Base-by-base conservation (phyloP, 106 monocot species). In the Phalaenopsis aphrodite region DNA sequence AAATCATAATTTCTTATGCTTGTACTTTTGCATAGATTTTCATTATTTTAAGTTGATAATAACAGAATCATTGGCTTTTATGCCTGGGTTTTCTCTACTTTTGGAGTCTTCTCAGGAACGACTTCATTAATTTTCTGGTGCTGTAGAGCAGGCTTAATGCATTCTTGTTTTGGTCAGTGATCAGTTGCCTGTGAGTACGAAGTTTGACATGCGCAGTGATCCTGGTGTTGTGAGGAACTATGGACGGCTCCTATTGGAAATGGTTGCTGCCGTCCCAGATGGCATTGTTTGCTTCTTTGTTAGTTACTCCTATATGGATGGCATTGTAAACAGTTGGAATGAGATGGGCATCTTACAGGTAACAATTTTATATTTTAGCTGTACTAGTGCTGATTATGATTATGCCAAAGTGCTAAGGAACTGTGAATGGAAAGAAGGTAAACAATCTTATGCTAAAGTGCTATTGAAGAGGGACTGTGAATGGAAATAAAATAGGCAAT, bases 271-370 rank as follows among this genome's bases (percentile, higher is more conserved):
- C 77, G 95, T 95, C 41, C 99, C 99, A 76, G 99, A 99, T 86
- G 99, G 99, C 45, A 86, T 99, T 79, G 99, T 95, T 30, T 99
- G 99, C 41, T 99, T 99, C 83, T 99, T 95, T 87, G 99, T 99
- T 42, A 99, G 99, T 84, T 99, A 99, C 83, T 99, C 98, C 18
- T 99, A 99, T 80, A 99, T 99, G 98, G 98, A 99, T 77, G 91
- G 90, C 57, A 99, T 99, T 83, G 91, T 99, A 47, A 95, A 99
- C 79, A 93, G 89, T 80, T 99, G 98, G 98, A 90, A 99, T 77
- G 98, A 99, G 78, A 91, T 93, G 94, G 98, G 94, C 45, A 99
- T 95, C 52, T 76, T 99, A 46, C 95, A 99, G 91, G 99, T 99
- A 24, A 82, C 45, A 72, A 10, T 42, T 76, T 74, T 1, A n/a